phyloP scores from a whole-genome alignment of 192 early-diverging fungal species.

The Podila horticola region DNA sequence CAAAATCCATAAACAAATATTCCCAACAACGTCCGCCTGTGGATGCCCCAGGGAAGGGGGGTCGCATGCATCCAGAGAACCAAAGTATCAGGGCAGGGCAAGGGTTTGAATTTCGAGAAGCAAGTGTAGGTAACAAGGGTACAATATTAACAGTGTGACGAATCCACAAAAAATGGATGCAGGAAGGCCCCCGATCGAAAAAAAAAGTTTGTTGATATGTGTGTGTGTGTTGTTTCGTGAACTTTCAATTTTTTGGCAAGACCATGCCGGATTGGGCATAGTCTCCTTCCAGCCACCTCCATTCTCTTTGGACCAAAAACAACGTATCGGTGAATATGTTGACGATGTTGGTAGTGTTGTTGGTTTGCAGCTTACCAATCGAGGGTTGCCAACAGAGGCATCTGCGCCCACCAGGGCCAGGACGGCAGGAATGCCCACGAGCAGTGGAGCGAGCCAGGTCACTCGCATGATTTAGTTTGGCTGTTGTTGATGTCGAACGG shows the following conservation, averaged over 20 bases:
- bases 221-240: too few relatives aligned
- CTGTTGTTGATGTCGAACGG: neutral
- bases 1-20: too few relatives aligned
- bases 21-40: too few relatives aligned
- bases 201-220: too few relatives aligned
- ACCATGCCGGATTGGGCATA: constrained; percentile 32
- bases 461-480: constrained; percentile 1
- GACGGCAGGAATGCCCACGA: neutral
- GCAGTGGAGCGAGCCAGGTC: neutral
- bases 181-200: too few relatives aligned
- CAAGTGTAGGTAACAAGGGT: too few relatives aligned
- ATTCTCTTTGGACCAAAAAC: neutral
- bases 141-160: too few relatives aligned
- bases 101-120: too few relatives aligned
- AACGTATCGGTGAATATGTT: neutral
- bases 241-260: constrained; percentile 1
- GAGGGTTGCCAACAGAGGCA: neutral
- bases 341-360: constrained; percentile 1
- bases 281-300: neutral
- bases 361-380: neutral
- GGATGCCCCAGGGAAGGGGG: too few relatives aligned
- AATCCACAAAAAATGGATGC: too few relatives aligned
- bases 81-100: too few relatives aligned
- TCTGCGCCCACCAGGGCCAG: neutral
- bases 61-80: too few relatives aligned